phyloP scores from a whole-genome alignment of 2,329 filamentous ascomycete species.

The Sporothrix phasma region DNA sequence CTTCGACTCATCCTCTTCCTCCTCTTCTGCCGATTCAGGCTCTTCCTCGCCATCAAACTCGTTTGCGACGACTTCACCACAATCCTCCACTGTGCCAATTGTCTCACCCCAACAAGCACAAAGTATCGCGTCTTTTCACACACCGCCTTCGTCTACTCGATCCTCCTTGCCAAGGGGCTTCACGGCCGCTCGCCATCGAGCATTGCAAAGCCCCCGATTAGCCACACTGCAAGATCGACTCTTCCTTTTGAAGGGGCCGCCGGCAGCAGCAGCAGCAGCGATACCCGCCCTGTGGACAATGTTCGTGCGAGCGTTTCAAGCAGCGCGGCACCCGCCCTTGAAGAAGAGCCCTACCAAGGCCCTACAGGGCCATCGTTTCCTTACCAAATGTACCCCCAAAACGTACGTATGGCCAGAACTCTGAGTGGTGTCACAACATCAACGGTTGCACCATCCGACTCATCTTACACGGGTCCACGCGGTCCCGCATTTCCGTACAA shows the following conservation, averaged over 20 bases:
- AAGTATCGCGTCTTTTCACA: neutral
- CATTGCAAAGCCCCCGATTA: conserved; percentile 42
- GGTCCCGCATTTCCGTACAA: conserved; percentile 76
- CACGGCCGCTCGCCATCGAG: conserved; percentile 32
- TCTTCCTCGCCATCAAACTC: neutral
- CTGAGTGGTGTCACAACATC: conserved; percentile 53
- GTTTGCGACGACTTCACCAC: neutral
- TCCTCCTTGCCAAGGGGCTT: neutral
- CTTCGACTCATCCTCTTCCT: neutral
- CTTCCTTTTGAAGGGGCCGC: conserved; percentile 35
- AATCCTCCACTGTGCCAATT: neutral
- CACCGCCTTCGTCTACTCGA: neutral
- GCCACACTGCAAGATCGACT: conserved; percentile 20
- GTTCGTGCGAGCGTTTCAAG: conserved; percentile 28
- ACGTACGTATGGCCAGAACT: conserved; percentile 61
- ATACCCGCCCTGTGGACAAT: conserved; percentile 20
- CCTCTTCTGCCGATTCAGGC: neutral
- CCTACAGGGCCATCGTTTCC: conserved; percentile 70
- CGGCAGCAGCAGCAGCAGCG: neutral
- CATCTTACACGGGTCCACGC: conserved; percentile 48
- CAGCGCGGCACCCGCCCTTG: conserved; percentile 17
- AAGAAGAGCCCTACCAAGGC: conserved; percentile 59
- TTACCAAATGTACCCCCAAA: conserved; percentile 76
- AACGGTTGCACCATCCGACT: conserved; percentile 26
- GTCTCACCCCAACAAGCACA: neutral